These are phyloP conservation scores for Anthracocystis walkeri DNA, from an alignment of 1,284 basidiomycete species.

Conservation along the genomic window DNA sequence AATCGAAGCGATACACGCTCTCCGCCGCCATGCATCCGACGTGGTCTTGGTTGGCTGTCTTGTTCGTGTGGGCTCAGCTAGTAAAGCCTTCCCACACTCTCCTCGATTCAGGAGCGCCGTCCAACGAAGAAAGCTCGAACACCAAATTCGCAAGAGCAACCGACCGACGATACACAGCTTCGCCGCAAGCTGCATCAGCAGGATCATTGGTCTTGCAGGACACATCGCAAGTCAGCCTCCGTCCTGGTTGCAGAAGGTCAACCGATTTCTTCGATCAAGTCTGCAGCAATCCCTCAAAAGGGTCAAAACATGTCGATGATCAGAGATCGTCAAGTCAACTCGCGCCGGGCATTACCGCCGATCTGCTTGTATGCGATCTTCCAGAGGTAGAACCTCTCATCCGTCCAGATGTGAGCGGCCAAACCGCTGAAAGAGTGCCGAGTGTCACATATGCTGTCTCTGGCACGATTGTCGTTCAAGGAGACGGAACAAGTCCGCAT, in stretches of 20 bases:
- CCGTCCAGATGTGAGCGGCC: constrained; percentile 4
- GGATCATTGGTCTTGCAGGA: constrained; percentile 16
- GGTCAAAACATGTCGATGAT: not conserved
- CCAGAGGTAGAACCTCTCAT: constrained; percentile 42
- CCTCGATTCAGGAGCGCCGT: constrained; percentile 23
- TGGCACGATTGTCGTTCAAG: constrained; percentile 34
- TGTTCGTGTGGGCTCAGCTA: constrained; percentile 13
- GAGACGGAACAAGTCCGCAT: not conserved
- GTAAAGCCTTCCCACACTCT: constrained; percentile 10
- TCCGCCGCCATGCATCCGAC: constrained; percentile 20
- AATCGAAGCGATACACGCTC: not conserved
- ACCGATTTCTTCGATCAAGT: constrained; percentile 49
- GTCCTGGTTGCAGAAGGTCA: constrained; percentile 42
- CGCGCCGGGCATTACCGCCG: constrained; percentile 17
- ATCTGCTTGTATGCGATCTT: constrained; percentile 46
- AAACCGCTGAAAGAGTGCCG: not conserved
- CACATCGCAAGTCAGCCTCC: constrained; percentile 10
- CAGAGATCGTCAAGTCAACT: not conserved
- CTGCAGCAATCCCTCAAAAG: constrained; percentile 17
- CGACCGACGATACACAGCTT: not conserved
- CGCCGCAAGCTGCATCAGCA: not conserved
- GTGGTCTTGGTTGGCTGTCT: constrained; percentile 11
- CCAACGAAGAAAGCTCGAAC: not conserved
- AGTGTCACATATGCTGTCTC: constrained; percentile 39
- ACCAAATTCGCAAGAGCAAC: not conserved